Evolutionary conservation across 768 basidiomycete species (phyloP).

Genomic region (Artomyces pyxidatus): DNA sequence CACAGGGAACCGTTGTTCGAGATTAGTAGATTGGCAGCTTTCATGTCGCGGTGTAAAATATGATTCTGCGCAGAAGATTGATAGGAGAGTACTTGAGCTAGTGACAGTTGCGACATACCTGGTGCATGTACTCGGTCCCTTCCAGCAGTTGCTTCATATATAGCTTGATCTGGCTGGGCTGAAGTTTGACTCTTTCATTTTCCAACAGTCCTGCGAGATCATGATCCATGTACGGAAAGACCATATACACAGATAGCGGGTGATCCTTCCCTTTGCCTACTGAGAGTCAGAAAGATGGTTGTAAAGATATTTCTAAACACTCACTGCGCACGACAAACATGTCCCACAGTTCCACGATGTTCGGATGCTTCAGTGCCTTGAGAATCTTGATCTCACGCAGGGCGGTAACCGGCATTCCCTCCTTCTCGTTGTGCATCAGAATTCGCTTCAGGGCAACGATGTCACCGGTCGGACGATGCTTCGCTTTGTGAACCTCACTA

Average conservation of each 20-base stretch:
- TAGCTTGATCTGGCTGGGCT: conserved; percentile 83
- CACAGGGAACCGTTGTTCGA: conserved; percentile 76
- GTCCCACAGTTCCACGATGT: conserved; percentile 81
- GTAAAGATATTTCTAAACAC: conserved; percentile 20
- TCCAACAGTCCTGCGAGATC: conserved; percentile 92
- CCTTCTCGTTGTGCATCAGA: conserved; percentile 93
- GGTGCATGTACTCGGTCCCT: conserved; percentile 94
- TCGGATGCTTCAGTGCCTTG: conserved; percentile 79
- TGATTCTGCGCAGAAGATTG: conserved; percentile 55
- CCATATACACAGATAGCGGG: conserved; percentile 90
- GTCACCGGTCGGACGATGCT: conserved; percentile 49
- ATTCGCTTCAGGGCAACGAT: conserved; percentile 90
- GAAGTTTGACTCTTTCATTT: conserved; percentile 80
- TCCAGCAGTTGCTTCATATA: conserved; percentile 96
- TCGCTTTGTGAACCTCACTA: conserved; percentile 89
- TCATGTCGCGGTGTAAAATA: conserved; percentile 98
- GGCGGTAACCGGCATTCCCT: conserved; percentile 96
- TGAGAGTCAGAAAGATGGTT: conserved; percentile 2
- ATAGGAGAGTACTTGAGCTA: conserved; percentile 3
- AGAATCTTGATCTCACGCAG: conserved; percentile 95
- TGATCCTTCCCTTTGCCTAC: conserved; percentile 55
- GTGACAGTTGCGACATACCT: conserved; percentile 42
- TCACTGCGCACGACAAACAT: conserved; percentile 84
- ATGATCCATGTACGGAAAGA: conserved; percentile 99
- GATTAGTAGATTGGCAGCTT: conserved; percentile 94